phyloP scores from a whole-genome alignment of 495 filamentous ascomycete species.

The Ramalina intermedia region DNA sequence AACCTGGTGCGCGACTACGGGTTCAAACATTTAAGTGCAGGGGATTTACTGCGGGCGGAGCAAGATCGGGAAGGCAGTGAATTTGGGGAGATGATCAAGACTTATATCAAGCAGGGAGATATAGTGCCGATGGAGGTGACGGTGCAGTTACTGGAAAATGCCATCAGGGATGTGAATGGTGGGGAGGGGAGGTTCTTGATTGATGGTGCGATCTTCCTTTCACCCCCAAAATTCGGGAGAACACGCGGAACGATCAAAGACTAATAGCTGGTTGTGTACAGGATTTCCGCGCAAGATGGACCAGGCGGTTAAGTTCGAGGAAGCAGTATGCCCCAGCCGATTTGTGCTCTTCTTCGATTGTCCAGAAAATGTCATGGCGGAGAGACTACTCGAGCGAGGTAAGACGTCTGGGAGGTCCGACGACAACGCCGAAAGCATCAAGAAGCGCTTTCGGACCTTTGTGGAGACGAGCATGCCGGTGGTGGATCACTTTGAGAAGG shows the following conservation, averaged over 20 bases:
- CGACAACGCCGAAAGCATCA: constrained; percentile 89
- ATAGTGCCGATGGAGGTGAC: constrained; percentile 99
- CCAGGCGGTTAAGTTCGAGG: constrained; percentile 87
- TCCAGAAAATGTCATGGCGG: constrained; percentile 74
- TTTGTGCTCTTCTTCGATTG: constrained; percentile 89
- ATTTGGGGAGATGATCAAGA: constrained; percentile 79
- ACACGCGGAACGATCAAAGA: too few species aligned
- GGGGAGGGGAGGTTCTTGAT: constrained; percentile 56
- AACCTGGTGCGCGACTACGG: constrained; percentile 79
- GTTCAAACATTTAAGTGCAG: constrained; percentile 85
- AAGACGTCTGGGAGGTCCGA: constrained; percentile 83
- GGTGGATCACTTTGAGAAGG: constrained; percentile 64
- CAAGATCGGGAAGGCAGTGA: constrained; percentile 71
- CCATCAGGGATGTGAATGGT: constrained; percentile 48
- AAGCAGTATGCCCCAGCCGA: constrained; percentile 63
- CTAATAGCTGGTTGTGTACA: too few species aligned
- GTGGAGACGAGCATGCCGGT: constrained; percentile 95
- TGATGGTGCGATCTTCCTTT: constrained; percentile 36
- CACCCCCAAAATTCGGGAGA: background rate
- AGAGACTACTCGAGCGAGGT: constrained; percentile 68
- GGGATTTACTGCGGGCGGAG: constrained; percentile 86
- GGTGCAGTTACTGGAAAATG: constrained; percentile 81
- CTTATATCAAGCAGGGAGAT: constrained; percentile 79
- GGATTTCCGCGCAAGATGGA: constrained; percentile 95
- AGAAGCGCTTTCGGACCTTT: constrained; percentile 88